Evolutionary conservation across 1,139 yeast species (phyloP), one percentile per base, ranked within the genome.

Genomic region (Suhomyces chickasaworum): DNA sequence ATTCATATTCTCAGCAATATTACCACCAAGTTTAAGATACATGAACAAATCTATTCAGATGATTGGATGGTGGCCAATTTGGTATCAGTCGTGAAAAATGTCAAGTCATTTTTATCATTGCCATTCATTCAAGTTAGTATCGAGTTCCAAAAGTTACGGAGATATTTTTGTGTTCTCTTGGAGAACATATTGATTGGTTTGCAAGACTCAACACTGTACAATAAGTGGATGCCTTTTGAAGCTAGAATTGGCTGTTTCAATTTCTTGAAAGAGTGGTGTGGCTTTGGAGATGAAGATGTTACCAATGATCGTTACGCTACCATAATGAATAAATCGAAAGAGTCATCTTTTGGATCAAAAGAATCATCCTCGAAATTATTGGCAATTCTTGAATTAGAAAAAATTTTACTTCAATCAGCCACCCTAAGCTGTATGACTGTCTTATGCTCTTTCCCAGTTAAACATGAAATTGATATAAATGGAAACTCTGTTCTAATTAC

Each of bases 221-320:
- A 69, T 39, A 71, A 72, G 39, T 82, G 93, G 81, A 70, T 91
- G 20, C 93, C 96, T 1, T 90, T 90, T 61, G 91, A 86, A 56
- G 95, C 93, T 8, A 74, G 97, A 48, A 83, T 88, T 21, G 86
- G 90, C 0, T 86, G 95, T 54, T 90, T 89, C 66, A 81, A 84
- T 40, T 85, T 81, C 58, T 71, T 93, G 50, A 90, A 87, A 54
- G 96, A 89, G 60, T 95, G 99, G 99, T 89, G 97, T 65, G 96
- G 96, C 0, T 83, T 81, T 50, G 98, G 98, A 1, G 85, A 80
- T 43, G 73, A 81, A 30, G 68, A 73, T 1, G 61, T 84, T 3
- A 79, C 89, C 4, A 81, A 81, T 35, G 88, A 85, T 34, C 72
- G 97, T 41, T 91, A 89, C 55, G 65, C 68, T 6, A 63, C 69